Evolutionary conservation across 2,329 filamentous ascomycete species (phyloP), one percentile per base, ranked within the genome.

Genomic region (Byssochlamys sp.): DNA sequence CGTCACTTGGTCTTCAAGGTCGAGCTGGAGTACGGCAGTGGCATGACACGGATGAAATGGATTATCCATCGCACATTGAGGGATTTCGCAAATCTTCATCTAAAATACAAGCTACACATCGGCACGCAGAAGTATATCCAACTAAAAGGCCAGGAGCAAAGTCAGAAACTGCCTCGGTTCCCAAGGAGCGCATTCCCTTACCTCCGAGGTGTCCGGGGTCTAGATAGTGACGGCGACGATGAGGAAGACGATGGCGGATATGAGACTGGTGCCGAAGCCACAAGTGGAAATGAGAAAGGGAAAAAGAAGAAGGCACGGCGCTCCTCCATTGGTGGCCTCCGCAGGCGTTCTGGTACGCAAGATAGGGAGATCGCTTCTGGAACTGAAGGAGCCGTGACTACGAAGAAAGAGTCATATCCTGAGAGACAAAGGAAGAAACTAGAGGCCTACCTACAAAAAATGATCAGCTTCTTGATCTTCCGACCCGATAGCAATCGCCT

Each of bases 391-490:
- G 70, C 73, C 4, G 71, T 72, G 49, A 62, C 66, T 9, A 66
- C 66, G 24, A 78, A 77, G 59, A 78, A 75, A 61, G 80, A 84
- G 57, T 76, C 78, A 2, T 95, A 92, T 65, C 84, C 90, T 48
- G 90, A 95, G 65, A 85, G 84, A 60, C 91, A 96, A 73, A 84
- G 92, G 57, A 87, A 85, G 65, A 90, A 89, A 69, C 78, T 99
- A 31, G 94, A 97, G 70, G 85, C 85, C 53, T 99, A 99, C 70
- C 78, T 99, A 24, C 90, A 92, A 62, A 88, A 92, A 67, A 90
- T 97, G 85, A 92, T 97, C 59, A 86, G 90, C 56, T 97, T 92
- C 83, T 84, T 99, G 66, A 97, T 99, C 74, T 99, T 99, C 75
- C 85, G 92, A 52, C 86, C 94, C 5, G 92, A 97, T 73, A 96